Percentiles rank a stretch among this genome's conserved stretches.
Evolutionary conservation across 345 rosid species (phyloP).

Genomic region (Eucalyptus leucophloia): DNA sequence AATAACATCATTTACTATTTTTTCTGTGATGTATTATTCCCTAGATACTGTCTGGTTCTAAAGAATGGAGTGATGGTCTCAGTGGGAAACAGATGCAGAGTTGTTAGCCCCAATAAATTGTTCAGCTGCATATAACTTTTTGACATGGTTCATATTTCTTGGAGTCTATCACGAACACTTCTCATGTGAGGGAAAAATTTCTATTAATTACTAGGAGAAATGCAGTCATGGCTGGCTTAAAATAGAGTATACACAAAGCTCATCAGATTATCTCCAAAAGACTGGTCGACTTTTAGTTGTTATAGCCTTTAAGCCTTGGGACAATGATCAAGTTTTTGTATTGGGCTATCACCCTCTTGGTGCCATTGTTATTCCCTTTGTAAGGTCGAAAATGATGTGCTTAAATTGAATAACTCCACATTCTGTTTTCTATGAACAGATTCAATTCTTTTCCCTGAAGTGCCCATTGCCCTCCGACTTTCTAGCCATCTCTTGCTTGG

Average conservation of each 20-base stretch:
- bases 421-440: slow-evolving; percentile 35
- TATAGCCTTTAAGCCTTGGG: not conserved
- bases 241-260: not conserved
- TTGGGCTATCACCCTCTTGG: not conserved
- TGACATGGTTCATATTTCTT: not conserved
- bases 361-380: not conserved
- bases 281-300: not conserved
- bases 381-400: not conserved
- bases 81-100: not conserved
- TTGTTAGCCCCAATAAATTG: not conserved
- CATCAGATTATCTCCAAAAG: not conserved
- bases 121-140: not conserved
- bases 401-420: not conserved
- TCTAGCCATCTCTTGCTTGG: slow-evolving; percentile 99
- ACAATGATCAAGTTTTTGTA: not conserved
- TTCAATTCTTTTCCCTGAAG: slow-evolving; percentile 97
- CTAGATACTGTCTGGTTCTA: not conserved
- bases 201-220: not conserved
- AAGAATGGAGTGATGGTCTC: not conserved
- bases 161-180: not conserved
- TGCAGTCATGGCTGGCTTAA: not conserved
- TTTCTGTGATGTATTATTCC: not conserved
- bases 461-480: slow-evolving; percentile 83
- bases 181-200: not conserved
- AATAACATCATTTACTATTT: not conserved